Base-by-base conservation (phyloP, 2,329 filamentous ascomycete genomes). In the Orbilia javanica region DNA sequence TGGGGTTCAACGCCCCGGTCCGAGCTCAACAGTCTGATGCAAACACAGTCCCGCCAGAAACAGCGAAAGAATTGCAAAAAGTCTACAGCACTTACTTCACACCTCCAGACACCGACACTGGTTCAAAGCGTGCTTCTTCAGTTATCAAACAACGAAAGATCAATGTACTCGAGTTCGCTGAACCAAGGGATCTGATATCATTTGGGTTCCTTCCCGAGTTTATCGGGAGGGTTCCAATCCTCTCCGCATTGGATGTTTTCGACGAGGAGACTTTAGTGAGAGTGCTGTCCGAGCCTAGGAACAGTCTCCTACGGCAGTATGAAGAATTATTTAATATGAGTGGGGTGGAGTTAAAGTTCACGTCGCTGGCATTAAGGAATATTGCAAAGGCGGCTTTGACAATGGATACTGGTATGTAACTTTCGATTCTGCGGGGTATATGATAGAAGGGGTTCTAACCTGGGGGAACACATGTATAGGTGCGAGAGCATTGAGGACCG, bases 231-330 rank as follows among this genome's bases (percentile, higher is more conserved):
- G 90, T 99, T 57, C 95, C 97, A 65, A 93, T 97, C 74, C 92
- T 94, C 60, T 94, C 93, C 78, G 93, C 96, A 0, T 88, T 99
- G 0, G 91, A 93, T 13, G 90, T 93, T 0, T 87, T 99, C 0
- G 88, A 88, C 67, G 87, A 89, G 79, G 85, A 88, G 18, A 86
- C 90, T 75, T 89, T 99, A 11, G 90, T 95, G 65, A 90, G 94
- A 65, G 96, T 99, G 79, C 87, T 99, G 44, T 97, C 93, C 0
- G 95, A 98, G 83, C 96, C 96, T 0, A 90, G 92, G 73, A 97
- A 97, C 85, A 93, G 91, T 66, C 88, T 99, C 0, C 87, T 97
- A 2, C 90, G 91, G 55, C 96, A 99, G 84, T 98, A 97, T 84
- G 92, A 91, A 18, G 91, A 94, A 1, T 89, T 97, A 0, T 97